Evolutionary conservation across 2,329 filamentous ascomycete genomes (phyloP).

Genomic region (Talaromyces sp.): DNA sequence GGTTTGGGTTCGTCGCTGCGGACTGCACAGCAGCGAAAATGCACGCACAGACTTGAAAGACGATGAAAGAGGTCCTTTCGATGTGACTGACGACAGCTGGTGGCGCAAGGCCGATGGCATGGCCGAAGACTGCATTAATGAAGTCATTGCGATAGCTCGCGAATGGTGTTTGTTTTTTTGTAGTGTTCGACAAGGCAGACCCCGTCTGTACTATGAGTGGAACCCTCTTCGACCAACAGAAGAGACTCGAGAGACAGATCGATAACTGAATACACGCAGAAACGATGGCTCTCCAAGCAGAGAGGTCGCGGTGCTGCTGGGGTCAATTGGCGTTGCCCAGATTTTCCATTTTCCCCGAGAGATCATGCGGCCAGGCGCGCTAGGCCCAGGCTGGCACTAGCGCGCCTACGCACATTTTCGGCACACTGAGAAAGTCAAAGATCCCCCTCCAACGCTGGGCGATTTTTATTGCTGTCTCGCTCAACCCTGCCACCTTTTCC

Average conservation of each 20-base stretch:
- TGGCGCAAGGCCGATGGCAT: slow-evolving; percentile 29
- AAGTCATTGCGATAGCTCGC: slow-evolving; percentile 6
- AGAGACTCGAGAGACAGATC: background rate
- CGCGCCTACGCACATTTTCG: slow-evolving; percentile 28
- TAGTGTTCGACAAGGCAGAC: background rate
- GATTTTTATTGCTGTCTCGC: slow-evolving; percentile 14
- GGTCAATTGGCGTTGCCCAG: background rate
- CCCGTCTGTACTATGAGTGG: background rate
- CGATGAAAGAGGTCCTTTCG: slow-evolving; percentile 20
- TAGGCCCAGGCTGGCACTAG: slow-evolving; percentile 26
- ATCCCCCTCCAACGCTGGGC: slow-evolving; percentile 9
- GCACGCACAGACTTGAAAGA: slow-evolving; percentile 24
- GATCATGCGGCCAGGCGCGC: slow-evolving; percentile 1
- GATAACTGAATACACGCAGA: background rate
- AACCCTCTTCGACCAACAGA: background rate
- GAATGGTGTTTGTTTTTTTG: background rate
- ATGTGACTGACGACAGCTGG: slow-evolving; percentile 24
- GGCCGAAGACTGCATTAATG: slow-evolving; percentile 18
- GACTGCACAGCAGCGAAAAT: slow-evolving; percentile 23
- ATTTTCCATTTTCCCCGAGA: background rate
- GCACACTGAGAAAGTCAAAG: slow-evolving; percentile 17
- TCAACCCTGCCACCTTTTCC: slow-evolving; percentile 13
- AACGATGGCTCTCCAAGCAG: background rate
- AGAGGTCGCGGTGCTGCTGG: background rate
- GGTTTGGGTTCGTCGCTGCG: background rate